Base-by-base conservation (phyloP, 164 flowering plant genomes). In the Tetracentron sinense region DNA sequence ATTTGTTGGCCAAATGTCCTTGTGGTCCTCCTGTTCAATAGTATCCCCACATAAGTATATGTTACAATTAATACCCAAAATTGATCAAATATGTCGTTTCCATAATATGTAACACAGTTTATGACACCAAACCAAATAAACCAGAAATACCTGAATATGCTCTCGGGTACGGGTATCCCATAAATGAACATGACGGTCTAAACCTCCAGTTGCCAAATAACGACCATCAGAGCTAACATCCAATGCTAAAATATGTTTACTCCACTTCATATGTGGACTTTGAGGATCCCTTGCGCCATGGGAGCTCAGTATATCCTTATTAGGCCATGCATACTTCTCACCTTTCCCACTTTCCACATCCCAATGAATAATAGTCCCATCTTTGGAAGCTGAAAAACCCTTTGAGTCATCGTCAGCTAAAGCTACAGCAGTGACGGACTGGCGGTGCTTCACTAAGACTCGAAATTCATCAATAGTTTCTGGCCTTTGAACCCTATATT, bases 371-470 rank as follows among this genome's bases (percentile, higher is more conserved):
- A 95, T 88, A 16, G 71, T 76, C 21, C 99, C 99, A 85, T 90
- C 97, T 72, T 95, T 95, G 26, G 99, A 89, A 59, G 97, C 92
- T 42, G 99, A 92, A 78, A 84, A 89, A 10, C 97, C 99, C 64
- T 66, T 83, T 20, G 47, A 47, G 56, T 88, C 97, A 78, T 92
- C 97, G 31, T 88, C 92, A 38, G 90, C 70, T 54, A 95, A 77
- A 63, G 85, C 85, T 30, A 95, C 82, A 50, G 97, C 86, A 60
- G 97, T 92, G 19, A 90, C 97, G 66, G 96, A 57, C 51, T 86
- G 88, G 16, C 83, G 65, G 35, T 95, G 99, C 75, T 79, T 95
- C 68, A 81, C 81, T 58, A 92, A 42, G 11, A 78, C 47, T 42
- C 67, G 80, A 66, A 92, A 88, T 49, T 60, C 82, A 65, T 84